A percentile compares a stretch with the other conserved stretches of the same genome.
These are phyloP conservation scores for Solanum arcanum DNA, from an alignment of 257 asterid genomes.

Conservation along the genomic window DNA sequence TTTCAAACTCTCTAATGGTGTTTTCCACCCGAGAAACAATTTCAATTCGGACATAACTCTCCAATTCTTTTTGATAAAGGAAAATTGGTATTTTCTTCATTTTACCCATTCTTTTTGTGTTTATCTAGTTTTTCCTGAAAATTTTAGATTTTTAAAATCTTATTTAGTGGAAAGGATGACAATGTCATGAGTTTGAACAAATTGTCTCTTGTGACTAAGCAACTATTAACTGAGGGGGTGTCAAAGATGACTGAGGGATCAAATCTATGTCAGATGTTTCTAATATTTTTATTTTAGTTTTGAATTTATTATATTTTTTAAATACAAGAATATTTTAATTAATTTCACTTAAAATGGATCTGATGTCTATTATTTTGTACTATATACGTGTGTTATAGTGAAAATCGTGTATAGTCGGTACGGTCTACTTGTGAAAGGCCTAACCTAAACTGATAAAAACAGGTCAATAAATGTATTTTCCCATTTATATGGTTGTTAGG, in stretches of 20 bases:
- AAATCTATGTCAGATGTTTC: background rate
- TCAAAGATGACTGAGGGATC: background rate
- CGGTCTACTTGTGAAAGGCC: background rate
- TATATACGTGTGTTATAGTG: background rate
- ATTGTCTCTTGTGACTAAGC: background rate
- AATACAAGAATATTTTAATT: background rate
- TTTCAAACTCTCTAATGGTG: background rate
- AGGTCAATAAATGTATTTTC: background rate
- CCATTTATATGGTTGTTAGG: background rate
- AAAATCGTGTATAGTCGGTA: background rate
- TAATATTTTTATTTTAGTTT: background rate
- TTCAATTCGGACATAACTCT: background rate
- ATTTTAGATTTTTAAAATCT: background rate
- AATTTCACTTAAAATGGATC: background rate
- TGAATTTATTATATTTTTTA: background rate
- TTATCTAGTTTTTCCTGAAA: background rate
- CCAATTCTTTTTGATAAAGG: background rate
- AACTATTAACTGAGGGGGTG: background rate
- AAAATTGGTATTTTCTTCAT: background rate
- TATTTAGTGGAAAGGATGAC: background rate
- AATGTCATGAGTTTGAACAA: background rate
- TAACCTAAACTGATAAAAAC: background rate
- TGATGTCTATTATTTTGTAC: background rate
- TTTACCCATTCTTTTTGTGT: background rate
- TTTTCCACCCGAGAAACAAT: background rate